Evolutionary conservation across 495 filamentous ascomycete species (phyloP), one percentile per base, ranked within the genome.

Genomic region (Podospora pseudoanserina): DNA sequence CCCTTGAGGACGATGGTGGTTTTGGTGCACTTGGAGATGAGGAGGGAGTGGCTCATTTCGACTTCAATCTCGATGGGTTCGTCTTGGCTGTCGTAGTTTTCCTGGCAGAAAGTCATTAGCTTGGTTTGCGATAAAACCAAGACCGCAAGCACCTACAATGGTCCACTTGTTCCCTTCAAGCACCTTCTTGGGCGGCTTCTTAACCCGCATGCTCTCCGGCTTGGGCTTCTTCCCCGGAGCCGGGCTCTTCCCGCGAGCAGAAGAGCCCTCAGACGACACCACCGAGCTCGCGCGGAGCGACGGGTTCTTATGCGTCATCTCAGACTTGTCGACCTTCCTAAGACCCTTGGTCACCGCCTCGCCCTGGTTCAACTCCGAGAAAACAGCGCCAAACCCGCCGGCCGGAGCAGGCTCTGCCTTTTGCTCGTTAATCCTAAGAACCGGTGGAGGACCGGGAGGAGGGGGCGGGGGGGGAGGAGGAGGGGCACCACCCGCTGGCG

Each of bases 261-360:
- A 68, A 58, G 87, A 86, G 67, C 85, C 80, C 32, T 84, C 82
- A 4, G 90, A 86, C 5, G 90, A 86, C 5, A 93, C 92, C 13
- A 86, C 86, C 9, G 89, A 90, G 63, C 85, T 82, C 15, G 90
- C 87, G 53, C 95, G 89, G 27, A 99, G 84, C 23, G 87, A 86
- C n/a, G 96, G 95, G 80, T 99, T 99, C 83, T 97, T 98, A 83
- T 99, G 95, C 60, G 95, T 98, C 93, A 97, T 97, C 74, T 97
- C 80, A 23, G 89, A 92, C 73, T 89, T 92, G 79, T 97, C 93
- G 30, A 99, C 95, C 82, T 97, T 99, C 65, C 90, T 88, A 18
- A 99, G 85, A 53, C 92, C 88, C 65, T 90, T 87, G 16, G 95
- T 99, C 69, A 99, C 91, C 26, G 84, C 80, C 68, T 91, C 89